Percentiles rank a stretch among this genome's conserved stretches.
phyloP scores from a whole-genome alignment of 805 yeast genomes.

The Metschnikowia orientalis region DNA sequence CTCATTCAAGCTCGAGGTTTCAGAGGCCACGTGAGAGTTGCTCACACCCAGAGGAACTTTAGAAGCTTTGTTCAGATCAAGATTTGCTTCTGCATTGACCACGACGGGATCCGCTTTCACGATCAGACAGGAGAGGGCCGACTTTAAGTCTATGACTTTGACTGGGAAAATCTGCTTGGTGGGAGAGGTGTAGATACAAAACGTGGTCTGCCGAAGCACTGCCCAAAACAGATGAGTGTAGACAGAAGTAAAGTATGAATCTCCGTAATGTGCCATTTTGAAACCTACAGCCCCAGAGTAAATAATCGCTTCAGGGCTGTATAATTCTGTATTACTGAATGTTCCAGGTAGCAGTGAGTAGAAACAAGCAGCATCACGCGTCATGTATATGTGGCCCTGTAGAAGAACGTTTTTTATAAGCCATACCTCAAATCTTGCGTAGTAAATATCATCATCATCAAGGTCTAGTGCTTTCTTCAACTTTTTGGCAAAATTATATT shows the following conservation, averaged over 20 bases:
- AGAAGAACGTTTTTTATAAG: constrained; percentile 72
- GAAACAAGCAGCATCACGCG: constrained; percentile 60
- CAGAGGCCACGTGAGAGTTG: constrained; percentile 8
- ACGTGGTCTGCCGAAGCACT: constrained; percentile 60
- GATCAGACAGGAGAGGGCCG: constrained; percentile 58
- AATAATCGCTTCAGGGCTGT: constrained; percentile 17
- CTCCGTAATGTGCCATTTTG: constrained; percentile 38
- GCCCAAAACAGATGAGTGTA: constrained; percentile 70
- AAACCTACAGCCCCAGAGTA: constrained; percentile 38
- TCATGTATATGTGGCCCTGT: constrained; percentile 81
- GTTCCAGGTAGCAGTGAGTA: constrained; percentile 68
- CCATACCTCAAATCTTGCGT: constrained; percentile 73
- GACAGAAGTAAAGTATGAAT: constrained; percentile 29
- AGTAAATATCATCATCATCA: constrained; percentile 50
- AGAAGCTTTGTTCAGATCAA: background rate
- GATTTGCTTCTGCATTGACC: background rate
- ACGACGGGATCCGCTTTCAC: constrained; percentile 17
- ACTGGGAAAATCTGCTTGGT: constrained; percentile 83
- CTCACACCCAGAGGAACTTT: constrained; percentile 1
- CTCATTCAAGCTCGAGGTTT: constrained; percentile 14
- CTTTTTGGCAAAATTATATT: constrained; percentile 31
- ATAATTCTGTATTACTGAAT: constrained; percentile 10
- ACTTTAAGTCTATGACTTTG: constrained; percentile 65
- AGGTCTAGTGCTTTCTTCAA: constrained; percentile 39
- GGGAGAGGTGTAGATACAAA: constrained; percentile 64